A percentile compares a stretch with the other conserved stretches of the same genome.
phyloP scores from a whole-genome alignment of 129 eudicot genomes.

The Centaurea solstitialis region DNA sequence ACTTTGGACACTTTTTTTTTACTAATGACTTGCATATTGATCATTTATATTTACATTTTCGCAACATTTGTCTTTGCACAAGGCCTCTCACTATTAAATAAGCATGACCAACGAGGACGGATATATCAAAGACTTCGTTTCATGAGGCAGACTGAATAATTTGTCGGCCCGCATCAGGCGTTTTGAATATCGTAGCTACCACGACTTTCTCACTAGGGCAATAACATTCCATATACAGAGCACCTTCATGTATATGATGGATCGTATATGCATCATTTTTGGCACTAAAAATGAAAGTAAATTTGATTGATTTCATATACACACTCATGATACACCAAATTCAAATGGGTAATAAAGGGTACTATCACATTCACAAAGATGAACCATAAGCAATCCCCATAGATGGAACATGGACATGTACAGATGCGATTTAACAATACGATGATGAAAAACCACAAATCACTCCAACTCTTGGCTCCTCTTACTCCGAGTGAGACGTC shows the following conservation, averaged over 20 bases:
- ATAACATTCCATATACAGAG: no score
- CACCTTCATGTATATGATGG: not conserved
- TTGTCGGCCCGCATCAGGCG: no score
- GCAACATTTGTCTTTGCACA: no score
- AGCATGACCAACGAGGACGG: not conserved
- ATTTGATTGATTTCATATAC: not conserved
- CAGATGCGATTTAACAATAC: conserved; percentile 5
- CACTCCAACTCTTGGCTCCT: not conserved
- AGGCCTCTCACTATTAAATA: not conserved
- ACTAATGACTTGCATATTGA: no score
- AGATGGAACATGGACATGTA: conserved; percentile 27
- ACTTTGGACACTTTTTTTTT: no score
- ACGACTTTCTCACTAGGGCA: no score
- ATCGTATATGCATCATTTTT: not conserved
- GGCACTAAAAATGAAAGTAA: not conserved
- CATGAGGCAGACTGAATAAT: no score
- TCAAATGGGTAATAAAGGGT: not conserved
- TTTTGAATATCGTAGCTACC: no score
- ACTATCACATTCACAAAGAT: not conserved
- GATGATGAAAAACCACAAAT: conserved; percentile 9
- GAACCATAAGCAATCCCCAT: not conserved
- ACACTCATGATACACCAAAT: not conserved
- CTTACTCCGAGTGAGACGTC: conserved; percentile 71
- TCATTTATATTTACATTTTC: no score
- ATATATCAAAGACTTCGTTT: no score